phyloP scores from a whole-genome alignment of 306 rosid genomes.

The Rosa lucieae region DNA sequence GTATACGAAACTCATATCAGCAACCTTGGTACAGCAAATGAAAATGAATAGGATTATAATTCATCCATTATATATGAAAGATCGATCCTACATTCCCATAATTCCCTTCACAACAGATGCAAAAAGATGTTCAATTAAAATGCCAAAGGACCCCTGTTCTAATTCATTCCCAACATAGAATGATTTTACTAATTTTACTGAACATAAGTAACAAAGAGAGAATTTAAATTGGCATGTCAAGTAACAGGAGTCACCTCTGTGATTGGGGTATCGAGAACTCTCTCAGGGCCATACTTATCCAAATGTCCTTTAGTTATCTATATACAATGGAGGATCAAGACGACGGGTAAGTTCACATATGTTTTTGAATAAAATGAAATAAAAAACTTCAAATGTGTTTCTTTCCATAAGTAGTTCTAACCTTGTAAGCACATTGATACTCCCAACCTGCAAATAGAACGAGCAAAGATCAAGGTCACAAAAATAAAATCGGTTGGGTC shows the following conservation, averaged over 20 bases:
- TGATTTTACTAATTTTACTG: background rate
- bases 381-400: too few species aligned
- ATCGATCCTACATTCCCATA: background rate
- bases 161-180: background rate
- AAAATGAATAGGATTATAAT: background rate
- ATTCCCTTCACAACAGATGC: background rate
- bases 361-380: too few species aligned
- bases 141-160: conserved; percentile 1
- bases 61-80: background rate
- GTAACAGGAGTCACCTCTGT: conserved; percentile 69
- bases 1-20: background rate
- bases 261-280: conserved; percentile 97
- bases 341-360: too few species aligned
- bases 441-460: too few species aligned
- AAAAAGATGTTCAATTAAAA: background rate
- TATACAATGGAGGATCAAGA: too few species aligned
- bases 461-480: too few species aligned
- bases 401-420: too few species aligned
- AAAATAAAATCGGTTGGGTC: too few species aligned
- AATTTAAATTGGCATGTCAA: conserved; percentile 10
- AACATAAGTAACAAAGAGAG: conserved; percentile 16
- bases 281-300: conserved; percentile 97
- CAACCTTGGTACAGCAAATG: background rate
- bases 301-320: conserved; percentile 87
- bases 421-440: too few species aligned